Conservation (phyloP, 2,329 filamentous ascomycete genomes). For the Clarireedia sp. region DNA sequence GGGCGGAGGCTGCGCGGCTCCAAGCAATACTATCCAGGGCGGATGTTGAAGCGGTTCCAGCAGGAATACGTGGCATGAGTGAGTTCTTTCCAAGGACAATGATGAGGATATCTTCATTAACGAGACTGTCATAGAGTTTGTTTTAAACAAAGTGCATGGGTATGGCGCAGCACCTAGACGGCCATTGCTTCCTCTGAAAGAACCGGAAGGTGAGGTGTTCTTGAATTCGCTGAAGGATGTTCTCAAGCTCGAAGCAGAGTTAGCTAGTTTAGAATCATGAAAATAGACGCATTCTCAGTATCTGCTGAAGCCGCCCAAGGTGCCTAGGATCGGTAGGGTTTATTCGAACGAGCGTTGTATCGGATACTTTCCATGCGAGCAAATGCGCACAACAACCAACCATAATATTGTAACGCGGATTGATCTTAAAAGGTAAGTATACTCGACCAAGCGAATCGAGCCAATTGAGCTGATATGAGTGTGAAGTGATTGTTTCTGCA, state of each 20-base stretch:
- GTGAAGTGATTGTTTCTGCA: neutral
- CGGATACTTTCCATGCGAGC: neutral
- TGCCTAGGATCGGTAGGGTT: neutral
- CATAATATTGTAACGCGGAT: neutral
- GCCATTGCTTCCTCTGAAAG: neutral
- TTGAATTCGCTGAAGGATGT: neutral
- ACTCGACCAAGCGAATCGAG: neutral
- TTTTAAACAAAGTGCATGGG: neutral
- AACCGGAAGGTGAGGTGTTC: neutral
- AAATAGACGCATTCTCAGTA: neutral
- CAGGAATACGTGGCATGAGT: neutral
- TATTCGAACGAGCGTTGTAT: neutral
- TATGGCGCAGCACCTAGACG: neutral
- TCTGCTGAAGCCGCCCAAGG: neutral
- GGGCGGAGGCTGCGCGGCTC: neutral
- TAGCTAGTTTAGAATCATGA: neutral
- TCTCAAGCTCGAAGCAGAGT: neutral
- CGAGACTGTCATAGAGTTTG: neutral
- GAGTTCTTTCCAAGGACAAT: neutral
- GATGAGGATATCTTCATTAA: neutral
- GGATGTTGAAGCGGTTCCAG: neutral
- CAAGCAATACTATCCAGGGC: neutral
- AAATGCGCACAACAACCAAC: neutral
- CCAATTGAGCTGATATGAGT: neutral
- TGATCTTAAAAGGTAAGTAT: neutral